Evolutionary conservation across 176 grass and related monocot species (phyloP).

Genomic region (Phoenix dactylifera): DNA sequence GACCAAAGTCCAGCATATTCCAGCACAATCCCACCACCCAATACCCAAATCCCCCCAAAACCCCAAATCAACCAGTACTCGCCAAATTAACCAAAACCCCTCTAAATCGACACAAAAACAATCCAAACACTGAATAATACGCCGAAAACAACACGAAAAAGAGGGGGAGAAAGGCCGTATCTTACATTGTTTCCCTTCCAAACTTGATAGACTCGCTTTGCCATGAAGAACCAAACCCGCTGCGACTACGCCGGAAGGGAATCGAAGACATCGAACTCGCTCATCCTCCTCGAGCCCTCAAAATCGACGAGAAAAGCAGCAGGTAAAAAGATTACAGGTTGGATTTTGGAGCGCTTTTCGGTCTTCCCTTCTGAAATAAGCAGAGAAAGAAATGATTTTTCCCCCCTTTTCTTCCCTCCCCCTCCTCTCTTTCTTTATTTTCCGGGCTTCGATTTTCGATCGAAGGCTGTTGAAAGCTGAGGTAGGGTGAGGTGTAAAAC

Average conservation of each 20-base stretch:
- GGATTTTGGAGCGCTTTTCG: background rate
- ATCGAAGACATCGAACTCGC: conserved; percentile 18
- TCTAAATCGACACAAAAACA: background rate
- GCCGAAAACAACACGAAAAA: background rate
- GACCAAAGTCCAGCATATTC: no score
- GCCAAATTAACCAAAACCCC: no score
- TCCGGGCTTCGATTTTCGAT: no score
- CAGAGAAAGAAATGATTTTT: no score
- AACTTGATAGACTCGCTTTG: conserved; percentile 69
- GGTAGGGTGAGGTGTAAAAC: no score
- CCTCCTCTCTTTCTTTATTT: no score
- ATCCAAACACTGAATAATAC: conserved; percentile 7
- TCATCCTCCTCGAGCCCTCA: conserved; percentile 9
- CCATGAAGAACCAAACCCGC: conserved; percentile 41
- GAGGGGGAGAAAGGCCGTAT: conserved; percentile 9
- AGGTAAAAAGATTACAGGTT: conserved; percentile 17
- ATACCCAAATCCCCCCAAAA: no score
- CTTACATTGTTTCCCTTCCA: conserved; percentile 86
- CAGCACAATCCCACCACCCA: no score
- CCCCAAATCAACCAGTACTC: no score
- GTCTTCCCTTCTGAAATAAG: no score
- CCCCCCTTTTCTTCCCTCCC: no score
- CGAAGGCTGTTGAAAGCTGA: no score
- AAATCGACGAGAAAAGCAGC: conserved; percentile 2
- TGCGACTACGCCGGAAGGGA: conserved; percentile 7